Base-by-base conservation (phyloP, 2,329 filamentous ascomycete genomes). In the Pochonia chlamydosporia region DNA sequence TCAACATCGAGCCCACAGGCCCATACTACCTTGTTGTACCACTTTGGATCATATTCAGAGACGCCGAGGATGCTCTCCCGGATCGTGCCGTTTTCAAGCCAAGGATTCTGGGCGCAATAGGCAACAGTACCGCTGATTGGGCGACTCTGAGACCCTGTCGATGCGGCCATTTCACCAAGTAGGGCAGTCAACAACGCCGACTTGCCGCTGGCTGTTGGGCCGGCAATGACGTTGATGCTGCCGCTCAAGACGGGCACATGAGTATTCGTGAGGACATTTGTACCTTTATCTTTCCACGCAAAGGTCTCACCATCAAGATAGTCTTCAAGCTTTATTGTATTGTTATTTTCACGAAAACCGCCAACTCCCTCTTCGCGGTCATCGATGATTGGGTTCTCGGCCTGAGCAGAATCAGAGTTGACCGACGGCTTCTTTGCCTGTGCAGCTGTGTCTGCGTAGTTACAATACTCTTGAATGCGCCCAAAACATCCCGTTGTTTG, bases 61-160 rank as follows among this genome's bases (percentile, higher is more conserved):
- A 62, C 61, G 0, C 68, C 68, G 13, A 69, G 48, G 5, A 73
- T 68, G 41, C 70, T 72, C 3, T 67, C 59, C 6, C 56, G 59
- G 11, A 72, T 57, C 1, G 65, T 63, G 0, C 53, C 59, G 40
- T 69, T 71, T 20, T 54, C 47, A 3, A 67, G 52, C 40, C 62
- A 67, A 1, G 65, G 58, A 1, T 49, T 51, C 42, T 68, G 65
- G 24, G 63, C 58, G 45, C 64, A 68, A 48, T 58, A 67, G 2
- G 54, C 63, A 13, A 64, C 52, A 4, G 51, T 50, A 6, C 43
- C 5, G 2, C 28, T 14, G 28, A 31, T 31, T 31, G 28, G 28
- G 14, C 28, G 8, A 31, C 28, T 9, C 28, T 31, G 28, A 31
- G 28, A 31, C 28, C 9, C 28, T 31, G 28, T 31, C 67, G 59